Evolutionary conservation across 225 moss, liverwort and hornwort genomes (phyloP), one percentile per base, ranked within the genome.

Genomic region (Physcomitrium patens): DNA sequence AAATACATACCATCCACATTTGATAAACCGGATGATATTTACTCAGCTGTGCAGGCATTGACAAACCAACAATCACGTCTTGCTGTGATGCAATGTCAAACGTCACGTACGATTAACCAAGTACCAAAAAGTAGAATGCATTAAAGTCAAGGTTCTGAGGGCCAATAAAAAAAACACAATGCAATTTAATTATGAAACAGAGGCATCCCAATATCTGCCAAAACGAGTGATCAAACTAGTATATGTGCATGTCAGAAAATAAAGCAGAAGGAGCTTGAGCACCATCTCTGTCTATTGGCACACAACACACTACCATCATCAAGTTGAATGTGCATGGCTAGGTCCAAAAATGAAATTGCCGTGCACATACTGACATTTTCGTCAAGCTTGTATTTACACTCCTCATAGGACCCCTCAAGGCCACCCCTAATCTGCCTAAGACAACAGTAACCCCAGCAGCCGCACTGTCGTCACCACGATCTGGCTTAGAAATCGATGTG

Each of bases 331-430:
- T 63, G 31, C 53, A 8, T 28, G 1, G 31, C 31, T 37, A 37
- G 31, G 31, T 52, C 76, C 74, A 61, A 72, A 69, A 65, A 73
- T 24, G 45, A 42, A n/a, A 46, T 63, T 13, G 22, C 17, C 16
- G 3, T 60, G 69, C n/a, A 69, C 80, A 77, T 72, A 44, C 77
- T 49, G 80, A 60, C 70, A 73, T 77, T 74, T 49, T 16, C 67
- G 74, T 77, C 80, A 71, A 74, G 67, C 84, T 82, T 65, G 70
- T 82, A 82, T 82, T 74, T 82, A 76, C 80, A 80, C 81, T 97
- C 91, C 91, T 89, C 91, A 84, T 82, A 72, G 85, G 81, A 84
- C 89, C 79, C 80, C 81, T 70, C 75, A 65, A 71, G 85, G 81
- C 75, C 80, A 63, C 66, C 46, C 76, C 78, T 89, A 73, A 55